Evolutionary conservation across 1,284 basidiomycete genomes (phyloP).

Genomic region (Earliella scabrosa): DNA sequence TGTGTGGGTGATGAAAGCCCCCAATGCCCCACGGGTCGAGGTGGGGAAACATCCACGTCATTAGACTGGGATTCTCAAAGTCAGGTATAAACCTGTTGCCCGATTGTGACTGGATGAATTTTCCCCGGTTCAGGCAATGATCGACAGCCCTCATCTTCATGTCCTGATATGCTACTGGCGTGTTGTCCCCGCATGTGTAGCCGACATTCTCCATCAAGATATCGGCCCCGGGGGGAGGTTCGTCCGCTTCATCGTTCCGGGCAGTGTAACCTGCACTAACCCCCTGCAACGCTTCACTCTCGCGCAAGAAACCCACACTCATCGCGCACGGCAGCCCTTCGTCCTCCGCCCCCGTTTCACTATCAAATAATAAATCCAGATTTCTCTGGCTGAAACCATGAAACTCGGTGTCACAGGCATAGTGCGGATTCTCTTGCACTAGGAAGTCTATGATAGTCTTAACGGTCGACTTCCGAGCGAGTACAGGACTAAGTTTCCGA

Average conservation of each 20-base stretch:
- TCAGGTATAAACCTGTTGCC: conserved; percentile 12
- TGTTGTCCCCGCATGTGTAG: not conserved
- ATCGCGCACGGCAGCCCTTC: not conserved
- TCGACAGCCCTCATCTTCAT: conserved; percentile 14
- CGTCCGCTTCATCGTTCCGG: not conserved
- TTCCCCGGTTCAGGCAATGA: not conserved
- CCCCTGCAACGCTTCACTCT: not conserved
- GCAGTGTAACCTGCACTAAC: not conserved
- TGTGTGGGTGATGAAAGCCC: conserved; percentile 10
- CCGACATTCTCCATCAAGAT: conserved; percentile 7
- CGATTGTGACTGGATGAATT: conserved; percentile 9
- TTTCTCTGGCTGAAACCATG: not conserved
- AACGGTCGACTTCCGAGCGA: not conserved
- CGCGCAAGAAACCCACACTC: not conserved
- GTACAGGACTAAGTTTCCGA: not conserved
- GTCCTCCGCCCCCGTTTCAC: not conserved
- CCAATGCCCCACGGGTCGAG: too few relatives aligned
- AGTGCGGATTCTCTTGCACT: not conserved
- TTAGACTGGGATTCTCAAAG: conserved; percentile 8
- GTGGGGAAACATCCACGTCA: conserved; percentile 16
- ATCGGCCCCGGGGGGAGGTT: not conserved
- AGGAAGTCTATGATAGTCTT: conserved; percentile 2
- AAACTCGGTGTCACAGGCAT: not conserved
- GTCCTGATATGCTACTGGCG: not conserved
- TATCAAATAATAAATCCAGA: not conserved